Conservation (phyloP, 1,284 basidiomycete genomes). For the Xerocomus minutiporus region DNA sequence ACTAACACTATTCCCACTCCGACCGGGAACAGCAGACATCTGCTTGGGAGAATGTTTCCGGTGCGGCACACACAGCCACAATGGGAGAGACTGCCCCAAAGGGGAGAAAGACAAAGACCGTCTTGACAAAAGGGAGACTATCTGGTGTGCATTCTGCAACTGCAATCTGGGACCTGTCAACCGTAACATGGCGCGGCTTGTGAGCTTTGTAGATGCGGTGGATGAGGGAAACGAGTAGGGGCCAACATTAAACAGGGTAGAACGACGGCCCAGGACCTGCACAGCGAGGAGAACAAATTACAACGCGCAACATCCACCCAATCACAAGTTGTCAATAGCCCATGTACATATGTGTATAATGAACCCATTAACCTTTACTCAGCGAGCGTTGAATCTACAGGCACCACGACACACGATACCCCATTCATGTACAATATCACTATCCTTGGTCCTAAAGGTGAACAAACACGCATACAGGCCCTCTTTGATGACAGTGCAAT, state of each 20-base stretch:
- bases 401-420: neutral
- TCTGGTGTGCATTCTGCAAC: neutral
- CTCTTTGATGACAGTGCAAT: neutral
- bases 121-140: neutral
- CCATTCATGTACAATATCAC: neutral
- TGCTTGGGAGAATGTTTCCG: neutral
- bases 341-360: neutral
- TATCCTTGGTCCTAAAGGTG: neutral
- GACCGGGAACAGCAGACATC: neutral
- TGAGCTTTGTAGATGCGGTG: neutral
- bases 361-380: neutral
- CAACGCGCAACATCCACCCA: neutral
- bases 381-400: neutral
- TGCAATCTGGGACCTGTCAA: neutral
- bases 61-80: neutral
- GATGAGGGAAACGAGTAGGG: neutral
- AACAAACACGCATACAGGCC: neutral
- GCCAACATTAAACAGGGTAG: neutral
- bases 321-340: neutral
- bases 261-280: neutral
- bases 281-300: no score
- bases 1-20: neutral
- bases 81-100: neutral
- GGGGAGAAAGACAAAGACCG: neutral
- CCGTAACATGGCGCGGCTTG: no score